Evolutionary conservation across 2,329 filamentous ascomycete species (phyloP), one percentile per base, ranked within the genome.

Genomic region (Geosmithia putterillii): DNA sequence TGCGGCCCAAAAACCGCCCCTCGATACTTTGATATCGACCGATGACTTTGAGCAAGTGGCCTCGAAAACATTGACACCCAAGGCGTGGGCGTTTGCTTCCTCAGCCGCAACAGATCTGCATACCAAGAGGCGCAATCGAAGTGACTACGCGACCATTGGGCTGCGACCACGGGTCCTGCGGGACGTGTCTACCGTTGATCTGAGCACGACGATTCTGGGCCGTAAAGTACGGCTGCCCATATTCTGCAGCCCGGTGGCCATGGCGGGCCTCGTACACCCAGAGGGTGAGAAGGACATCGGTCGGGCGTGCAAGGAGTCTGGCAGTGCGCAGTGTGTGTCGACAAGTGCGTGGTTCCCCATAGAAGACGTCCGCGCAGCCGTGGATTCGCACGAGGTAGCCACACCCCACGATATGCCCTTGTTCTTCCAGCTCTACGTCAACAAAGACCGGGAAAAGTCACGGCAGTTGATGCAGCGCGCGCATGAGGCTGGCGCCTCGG

Each of bases 21-120:
- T 57, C 4, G 39, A 46, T 3, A 41, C 52, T 7, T 53, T 58
- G 38, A 46, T 58, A 25, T 58, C 51, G 3, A 53, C 56, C 19
- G 47, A 78, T 47, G 79, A 83, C 59, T 83, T 83, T 52, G 70
- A 76, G 42, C 46, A 61, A 10, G 74, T 71, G 0, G 79, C 79
- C 4, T 66, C 69, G 15, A 62, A 63, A 21, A 71, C 69, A 6
- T 66, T 80, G 40, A 67, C 68, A 8, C 67, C 71, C 19, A 83
- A 84, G 52, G 74, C 79, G n/a, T 83, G 76, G 76, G 80, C 79
- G 1, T 84, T 83, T 52, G 74, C 79, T 54, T 81, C 76, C 18
- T 81, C 76, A 8, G 80, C 79, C 2, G 74, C 79, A 10, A 82
- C 77, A 6, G 80, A 71, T 52, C 57, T 65, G n/a, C 69, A 70